A percentile compares a stretch with the other conserved stretches of the same genome.
phyloP scores from a whole-genome alignment of 1,139 yeast species.

The Candida mesenterica region DNA sequence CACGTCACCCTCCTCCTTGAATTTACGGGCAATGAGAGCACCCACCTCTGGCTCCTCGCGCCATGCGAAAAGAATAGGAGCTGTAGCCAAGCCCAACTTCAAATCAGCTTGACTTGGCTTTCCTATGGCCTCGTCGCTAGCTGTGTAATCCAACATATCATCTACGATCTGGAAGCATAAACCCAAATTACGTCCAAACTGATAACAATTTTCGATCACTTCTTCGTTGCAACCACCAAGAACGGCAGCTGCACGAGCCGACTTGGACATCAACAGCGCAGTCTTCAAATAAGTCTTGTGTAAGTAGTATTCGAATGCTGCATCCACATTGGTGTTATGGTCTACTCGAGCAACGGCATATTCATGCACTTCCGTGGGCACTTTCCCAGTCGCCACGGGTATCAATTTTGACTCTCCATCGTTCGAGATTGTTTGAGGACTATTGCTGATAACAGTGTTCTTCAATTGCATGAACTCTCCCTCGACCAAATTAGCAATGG shows the following conservation, averaged over 20 bases:
- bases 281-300: conserved; percentile 96
- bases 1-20: conserved; percentile 77
- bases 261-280: conserved; percentile 93
- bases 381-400: conserved; percentile 64
- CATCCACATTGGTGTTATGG: conserved; percentile 70
- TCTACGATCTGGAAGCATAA: conserved; percentile 95
- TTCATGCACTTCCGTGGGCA: conserved; percentile 59
- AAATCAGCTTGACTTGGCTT: conserved; percentile 96
- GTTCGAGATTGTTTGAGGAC: conserved; percentile 45
- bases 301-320: conserved; percentile 90
- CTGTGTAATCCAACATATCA: conserved; percentile 92
- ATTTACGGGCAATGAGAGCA: conserved; percentile 77
- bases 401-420: conserved; percentile 50
- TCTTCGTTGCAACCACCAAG: conserved; percentile 77
- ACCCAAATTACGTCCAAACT: conserved; percentile 90
- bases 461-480: conserved; percentile 98
- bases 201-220: conserved; percentile 80
- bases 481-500: conserved; percentile 95
- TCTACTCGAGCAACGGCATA: conserved; percentile 53
- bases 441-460: conserved; percentile 67
- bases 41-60: conserved; percentile 82
- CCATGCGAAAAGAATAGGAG: conserved; percentile 97
- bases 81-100: conserved; percentile 92
- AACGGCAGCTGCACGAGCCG: conserved; percentile 91
- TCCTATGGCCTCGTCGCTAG: conserved; percentile 78